Percentiles rank a stretch among this genome's conserved stretches.
Evolutionary conservation across 75 land plant genomes (phyloP).

Genomic region (Pinus albicaulis): DNA sequence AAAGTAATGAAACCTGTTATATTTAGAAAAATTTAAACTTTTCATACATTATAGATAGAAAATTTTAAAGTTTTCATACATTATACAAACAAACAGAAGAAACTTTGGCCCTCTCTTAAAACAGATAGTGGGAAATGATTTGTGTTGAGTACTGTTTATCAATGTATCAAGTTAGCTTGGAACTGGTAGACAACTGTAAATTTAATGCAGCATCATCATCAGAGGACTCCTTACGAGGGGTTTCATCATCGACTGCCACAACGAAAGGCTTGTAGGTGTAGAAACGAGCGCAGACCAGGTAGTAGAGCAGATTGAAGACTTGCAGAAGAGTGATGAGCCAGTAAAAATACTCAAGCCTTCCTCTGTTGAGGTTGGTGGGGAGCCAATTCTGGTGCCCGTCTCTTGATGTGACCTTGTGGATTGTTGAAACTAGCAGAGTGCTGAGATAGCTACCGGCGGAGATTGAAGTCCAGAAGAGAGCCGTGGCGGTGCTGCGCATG

Average conservation of each 20-base stretch:
- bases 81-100: no score
- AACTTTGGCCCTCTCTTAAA: no score
- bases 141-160: no score
- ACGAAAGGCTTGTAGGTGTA: conserved; percentile 66
- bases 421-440: conserved; percentile 44
- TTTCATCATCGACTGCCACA: background rate
- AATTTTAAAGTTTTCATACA: no score
- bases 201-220: background rate
- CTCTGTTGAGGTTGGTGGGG: conserved; percentile 54
- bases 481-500: conserved; percentile 81
- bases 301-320: conserved; percentile 49
- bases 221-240: background rate
- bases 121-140: no score
- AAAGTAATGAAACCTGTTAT: no score
- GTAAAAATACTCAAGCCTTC: conserved; percentile 79
- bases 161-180: no score
- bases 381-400: conserved; percentile 38
- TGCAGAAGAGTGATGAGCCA: conserved; percentile 75
- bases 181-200: no score
- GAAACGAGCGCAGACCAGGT: conserved; percentile 51
- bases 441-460: conserved; percentile 61
- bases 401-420: conserved; percentile 40
- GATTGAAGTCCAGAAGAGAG: conserved; percentile 63
- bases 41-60: no score
- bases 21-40: no score